A percentile compares a stretch with the other conserved stretches of the same genome.
phyloP scores from a whole-genome alignment of 148 eudicot species.

The Spergularia bocconei region DNA sequence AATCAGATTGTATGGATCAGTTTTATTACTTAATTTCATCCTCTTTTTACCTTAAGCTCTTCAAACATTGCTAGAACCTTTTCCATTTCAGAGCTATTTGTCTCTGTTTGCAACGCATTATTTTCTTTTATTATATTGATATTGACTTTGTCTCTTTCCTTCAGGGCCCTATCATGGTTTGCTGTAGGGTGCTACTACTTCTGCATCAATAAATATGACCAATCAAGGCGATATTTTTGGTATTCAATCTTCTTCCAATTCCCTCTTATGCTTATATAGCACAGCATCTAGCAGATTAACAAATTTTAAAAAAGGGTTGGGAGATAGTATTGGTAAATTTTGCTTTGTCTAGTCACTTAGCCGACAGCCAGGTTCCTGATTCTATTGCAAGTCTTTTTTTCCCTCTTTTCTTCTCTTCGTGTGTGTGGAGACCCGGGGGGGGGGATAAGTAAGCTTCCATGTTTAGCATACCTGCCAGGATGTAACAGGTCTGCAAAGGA shows the following conservation, averaged over 20 bases:
- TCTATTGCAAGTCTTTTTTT: too few species aligned
- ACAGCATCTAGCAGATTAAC: neutral
- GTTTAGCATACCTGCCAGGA: neutral
- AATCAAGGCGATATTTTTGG: constrained; percentile 95
- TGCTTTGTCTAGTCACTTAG: too few species aligned
- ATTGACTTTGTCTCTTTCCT: constrained; percentile 22
- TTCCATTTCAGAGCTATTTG: neutral
- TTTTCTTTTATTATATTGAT: neutral
- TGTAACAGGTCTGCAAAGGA: neutral
- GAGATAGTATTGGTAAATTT: neutral
- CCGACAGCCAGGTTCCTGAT: too few species aligned
- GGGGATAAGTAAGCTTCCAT: neutral
- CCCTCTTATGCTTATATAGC: neutral
- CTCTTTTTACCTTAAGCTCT: neutral
- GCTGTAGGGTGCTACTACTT: constrained; percentile 99
- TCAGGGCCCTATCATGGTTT: constrained; percentile 96
- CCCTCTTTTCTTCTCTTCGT: too few species aligned
- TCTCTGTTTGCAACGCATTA: neutral
- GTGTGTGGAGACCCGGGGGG: too few species aligned
- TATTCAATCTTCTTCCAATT: constrained; percentile 19
- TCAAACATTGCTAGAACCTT: neutral
- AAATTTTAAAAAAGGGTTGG: neutral
- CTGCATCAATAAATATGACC: constrained; percentile 89
- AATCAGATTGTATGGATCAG: neutral
- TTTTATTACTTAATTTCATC: neutral